A percentile compares a stretch with the other conserved stretches of the same genome.
Evolutionary conservation across 2,329 filamentous ascomycete species (phyloP).

Genomic region (Penicillium aurantiogriseum): DNA sequence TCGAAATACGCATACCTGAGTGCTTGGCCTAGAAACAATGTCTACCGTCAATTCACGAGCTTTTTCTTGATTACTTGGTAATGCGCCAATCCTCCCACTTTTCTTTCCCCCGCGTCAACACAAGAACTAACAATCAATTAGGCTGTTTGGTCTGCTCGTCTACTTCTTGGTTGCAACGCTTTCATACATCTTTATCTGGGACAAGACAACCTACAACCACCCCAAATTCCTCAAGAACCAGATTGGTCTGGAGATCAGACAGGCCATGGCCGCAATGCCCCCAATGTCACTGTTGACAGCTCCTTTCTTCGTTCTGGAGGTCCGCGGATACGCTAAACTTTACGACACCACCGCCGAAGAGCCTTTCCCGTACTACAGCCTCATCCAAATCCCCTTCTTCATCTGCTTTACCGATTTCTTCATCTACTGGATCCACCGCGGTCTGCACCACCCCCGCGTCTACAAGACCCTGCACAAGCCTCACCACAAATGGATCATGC

Average conservation of each 20-base stretch:
- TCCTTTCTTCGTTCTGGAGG: slow-evolving; percentile 77
- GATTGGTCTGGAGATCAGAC: slow-evolving; percentile 77
- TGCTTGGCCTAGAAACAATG: slow-evolving; percentile 72
- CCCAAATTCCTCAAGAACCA: slow-evolving; percentile 96
- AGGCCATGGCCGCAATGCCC: slow-evolving; percentile 74
- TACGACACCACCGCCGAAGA: slow-evolving; percentile 78
- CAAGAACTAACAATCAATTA: slow-evolving; percentile 40
- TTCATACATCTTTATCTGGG: slow-evolving; percentile 87
- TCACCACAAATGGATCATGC: slow-evolving; percentile 99
- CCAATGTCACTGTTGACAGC: slow-evolving; percentile 78
- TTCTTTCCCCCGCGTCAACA: neutral
- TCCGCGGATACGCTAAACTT: slow-evolving; percentile 79
- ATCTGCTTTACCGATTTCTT: slow-evolving; percentile 82
- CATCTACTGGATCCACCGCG: slow-evolving; percentile 91
- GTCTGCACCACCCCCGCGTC: slow-evolving; percentile 72
- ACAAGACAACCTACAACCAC: slow-evolving; percentile 83
- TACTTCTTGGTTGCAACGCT: slow-evolving; percentile 83
- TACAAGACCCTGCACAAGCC: slow-evolving; percentile 95
- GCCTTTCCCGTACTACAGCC: slow-evolving; percentile 74
- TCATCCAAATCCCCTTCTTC: slow-evolving; percentile 82
- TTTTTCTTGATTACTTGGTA: slow-evolving; percentile 87
- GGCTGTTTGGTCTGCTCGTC: slow-evolving; percentile 78
- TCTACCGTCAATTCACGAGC: slow-evolving; percentile 69
- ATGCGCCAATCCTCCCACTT: slow-evolving; percentile 27
- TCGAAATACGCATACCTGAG: slow-evolving; percentile 76